Conservation (phyloP, 805 yeast genomes). For the Yamadazyma paraphyllophila region DNA sequence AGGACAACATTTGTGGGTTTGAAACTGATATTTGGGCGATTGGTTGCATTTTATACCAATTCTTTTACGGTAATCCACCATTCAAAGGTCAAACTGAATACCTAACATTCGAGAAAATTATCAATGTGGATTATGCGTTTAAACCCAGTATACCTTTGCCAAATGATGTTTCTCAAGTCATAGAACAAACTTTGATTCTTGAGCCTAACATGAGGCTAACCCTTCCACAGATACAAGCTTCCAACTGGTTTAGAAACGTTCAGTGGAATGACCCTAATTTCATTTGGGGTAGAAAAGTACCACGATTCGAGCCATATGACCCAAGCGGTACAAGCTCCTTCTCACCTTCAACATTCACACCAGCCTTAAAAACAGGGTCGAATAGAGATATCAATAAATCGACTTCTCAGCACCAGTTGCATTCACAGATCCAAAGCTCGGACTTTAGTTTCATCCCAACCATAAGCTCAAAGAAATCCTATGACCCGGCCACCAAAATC, state of each 20-base stretch:
- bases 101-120: conserved; percentile 84
- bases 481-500: conserved; percentile 35
- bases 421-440: conserved; percentile 34
- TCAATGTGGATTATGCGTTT: conserved; percentile 65
- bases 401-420: conserved; percentile 37
- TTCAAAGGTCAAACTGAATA: conserved; percentile 85
- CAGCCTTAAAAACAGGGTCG: conserved; percentile 33
- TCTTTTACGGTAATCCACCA: conserved; percentile 83
- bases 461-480: conserved; percentile 26
- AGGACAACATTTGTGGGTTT: conserved; percentile 75
- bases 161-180: conserved; percentile 24
- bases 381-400: conserved; percentile 38
- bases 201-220: conserved; percentile 33
- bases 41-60: conserved; percentile 84
- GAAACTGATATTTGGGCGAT: conserved; percentile 92
- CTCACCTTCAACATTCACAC: conserved; percentile 16
- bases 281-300: conserved; percentile 38
- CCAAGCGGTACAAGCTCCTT: conserved; percentile 2
- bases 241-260: conserved; percentile 37
- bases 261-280: conserved; percentile 40
- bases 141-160: conserved; percentile 27
- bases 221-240: conserved; percentile 31
- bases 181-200: conserved; percentile 31
- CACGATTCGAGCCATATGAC: conserved; percentile 29
- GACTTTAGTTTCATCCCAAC: conserved; percentile 30